phyloP scores from a whole-genome alignment of 495 filamentous ascomycete genomes.

The Penicillium daleae region DNA sequence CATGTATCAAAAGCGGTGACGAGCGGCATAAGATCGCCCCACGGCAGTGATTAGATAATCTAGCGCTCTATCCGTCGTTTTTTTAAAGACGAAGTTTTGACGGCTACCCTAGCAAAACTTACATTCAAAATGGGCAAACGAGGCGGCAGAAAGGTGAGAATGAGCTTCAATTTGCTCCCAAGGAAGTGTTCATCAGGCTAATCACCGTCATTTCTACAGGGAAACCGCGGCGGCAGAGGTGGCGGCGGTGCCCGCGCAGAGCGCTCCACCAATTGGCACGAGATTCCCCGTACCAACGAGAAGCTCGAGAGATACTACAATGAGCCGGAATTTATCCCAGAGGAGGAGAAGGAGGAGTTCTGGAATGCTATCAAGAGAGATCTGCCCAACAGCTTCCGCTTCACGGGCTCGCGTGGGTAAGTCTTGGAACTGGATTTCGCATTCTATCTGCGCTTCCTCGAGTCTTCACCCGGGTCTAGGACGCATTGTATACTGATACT shows the following conservation, averaged over 20 bases:
- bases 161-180: background rate
- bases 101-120: slow-evolving; percentile 12
- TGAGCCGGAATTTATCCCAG: slow-evolving; percentile 66
- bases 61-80: slow-evolving; percentile 14
- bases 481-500: slow-evolving; percentile 16
- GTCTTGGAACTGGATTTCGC: slow-evolving; percentile 19
- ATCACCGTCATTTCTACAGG: slow-evolving; percentile 29
- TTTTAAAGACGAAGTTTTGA: slow-evolving; percentile 22
- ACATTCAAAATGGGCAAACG: slow-evolving; percentile 44
- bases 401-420: slow-evolving; percentile 88
- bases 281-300: slow-evolving; percentile 71
- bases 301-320: slow-evolving; percentile 86
- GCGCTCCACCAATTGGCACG: slow-evolving; percentile 49
- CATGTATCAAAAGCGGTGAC: slow-evolving; percentile 9
- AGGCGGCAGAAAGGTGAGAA: slow-evolving; percentile 42
- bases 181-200: slow-evolving; percentile 16
- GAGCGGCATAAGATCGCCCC: slow-evolving; percentile 10
- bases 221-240: slow-evolving; percentile 37
- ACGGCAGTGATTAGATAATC: slow-evolving; percentile 19
- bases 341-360: slow-evolving; percentile 75
- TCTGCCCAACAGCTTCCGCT: slow-evolving; percentile 94
- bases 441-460: slow-evolving; percentile 4
- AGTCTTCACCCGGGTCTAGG: background rate
- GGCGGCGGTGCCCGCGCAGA: slow-evolving; percentile 37
- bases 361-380: slow-evolving; percentile 80